These are phyloP conservation scores for Boletus pseudo-olivaceus DNA, from an alignment of 768 basidiomycete species.

Conservation along the genomic window DNA sequence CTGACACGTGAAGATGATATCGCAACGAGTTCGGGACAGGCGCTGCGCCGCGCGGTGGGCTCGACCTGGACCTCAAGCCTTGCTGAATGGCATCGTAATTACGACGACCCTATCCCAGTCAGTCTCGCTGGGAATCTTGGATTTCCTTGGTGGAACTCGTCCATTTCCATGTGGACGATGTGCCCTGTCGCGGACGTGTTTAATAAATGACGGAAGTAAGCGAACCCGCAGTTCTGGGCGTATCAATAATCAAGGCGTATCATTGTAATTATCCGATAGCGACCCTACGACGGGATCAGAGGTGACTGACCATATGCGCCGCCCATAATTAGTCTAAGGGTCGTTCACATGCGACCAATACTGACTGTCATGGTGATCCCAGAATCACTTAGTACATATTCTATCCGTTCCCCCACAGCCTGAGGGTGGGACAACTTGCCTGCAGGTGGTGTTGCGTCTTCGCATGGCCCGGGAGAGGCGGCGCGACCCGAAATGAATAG, in stretches of 20 bases:
- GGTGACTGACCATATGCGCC: background rate
- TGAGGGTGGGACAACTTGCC: background rate
- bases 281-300: background rate
- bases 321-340: background rate
- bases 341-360: background rate
- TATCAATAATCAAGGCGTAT: too few species aligned
- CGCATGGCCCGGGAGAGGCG: background rate
- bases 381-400: too few species aligned
- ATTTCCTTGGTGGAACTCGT: background rate
- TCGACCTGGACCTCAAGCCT: too few species aligned
- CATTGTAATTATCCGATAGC: background rate
- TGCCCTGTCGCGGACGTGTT: constrained; percentile 2
- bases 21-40: background rate
- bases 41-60: too few species aligned
- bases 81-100: background rate
- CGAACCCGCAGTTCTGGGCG: background rate
- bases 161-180: background rate
- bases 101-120: background rate
- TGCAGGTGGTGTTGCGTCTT: background rate
- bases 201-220: constrained; percentile 9
- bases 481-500: background rate
- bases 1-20: constrained; percentile 1
- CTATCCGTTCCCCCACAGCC: too few species aligned
- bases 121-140: background rate
- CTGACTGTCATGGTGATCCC: background rate